Conservation (phyloP, 441 rosid genomes). For the Pelargonium citronellum region DNA sequence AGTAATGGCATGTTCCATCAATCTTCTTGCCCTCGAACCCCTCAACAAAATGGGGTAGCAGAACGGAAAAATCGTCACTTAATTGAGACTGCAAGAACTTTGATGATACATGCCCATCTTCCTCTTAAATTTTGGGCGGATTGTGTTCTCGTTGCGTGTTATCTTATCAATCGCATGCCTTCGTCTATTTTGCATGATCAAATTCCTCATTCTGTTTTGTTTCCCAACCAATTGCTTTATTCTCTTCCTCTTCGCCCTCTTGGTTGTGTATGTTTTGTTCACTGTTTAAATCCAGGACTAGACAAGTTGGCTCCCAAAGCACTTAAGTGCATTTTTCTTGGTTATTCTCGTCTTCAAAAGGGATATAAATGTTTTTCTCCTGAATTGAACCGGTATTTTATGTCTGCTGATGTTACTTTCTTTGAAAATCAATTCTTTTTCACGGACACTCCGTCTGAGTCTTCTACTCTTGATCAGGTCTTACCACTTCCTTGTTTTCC, state of each 20-base stretch:
- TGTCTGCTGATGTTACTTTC: not conserved
- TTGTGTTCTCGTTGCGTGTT: not conserved
- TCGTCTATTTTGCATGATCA: not conserved
- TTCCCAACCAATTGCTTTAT: too few species aligned
- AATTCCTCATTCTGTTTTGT: not conserved
- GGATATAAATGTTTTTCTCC: constrained; percentile 8
- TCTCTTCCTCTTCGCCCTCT: not conserved
- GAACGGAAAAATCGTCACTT: not conserved
- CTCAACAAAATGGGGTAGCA: not conserved
- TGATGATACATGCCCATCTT: not conserved
- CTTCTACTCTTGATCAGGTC: not conserved
- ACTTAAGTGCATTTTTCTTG: not conserved
- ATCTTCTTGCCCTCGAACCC: not conserved
- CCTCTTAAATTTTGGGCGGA: not conserved
- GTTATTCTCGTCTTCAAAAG: constrained; percentile 7
- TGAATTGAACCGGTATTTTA: not conserved
- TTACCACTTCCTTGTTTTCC: too few species aligned
- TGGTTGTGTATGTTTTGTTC: not conserved
- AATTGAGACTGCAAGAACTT: not conserved
- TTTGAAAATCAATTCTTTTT: not conserved
- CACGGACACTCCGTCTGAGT: too few species aligned
- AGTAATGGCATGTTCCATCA: not conserved
- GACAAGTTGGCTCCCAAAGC: constrained; percentile 6
- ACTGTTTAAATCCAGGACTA: not conserved
- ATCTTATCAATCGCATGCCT: constrained; percentile 10